Conservation (phyloP, 1,139 yeast species). For the Lodderomyces elongisporus region DNA sequence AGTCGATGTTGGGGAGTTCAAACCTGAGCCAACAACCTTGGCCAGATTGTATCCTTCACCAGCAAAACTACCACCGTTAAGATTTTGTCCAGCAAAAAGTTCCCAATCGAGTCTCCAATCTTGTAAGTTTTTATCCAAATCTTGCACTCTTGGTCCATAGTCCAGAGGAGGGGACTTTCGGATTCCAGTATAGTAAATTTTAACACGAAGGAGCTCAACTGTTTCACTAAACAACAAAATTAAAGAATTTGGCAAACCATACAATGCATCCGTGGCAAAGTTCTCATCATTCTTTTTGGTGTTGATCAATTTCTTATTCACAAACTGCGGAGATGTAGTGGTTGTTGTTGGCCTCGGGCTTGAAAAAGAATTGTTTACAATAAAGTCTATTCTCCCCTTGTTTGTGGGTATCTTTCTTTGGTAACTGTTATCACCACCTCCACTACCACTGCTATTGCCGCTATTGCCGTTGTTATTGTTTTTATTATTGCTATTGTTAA, state of each 20-base stretch:
- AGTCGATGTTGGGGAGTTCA: not conserved
- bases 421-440: too few relatives aligned
- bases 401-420: slow-evolving; percentile 9
- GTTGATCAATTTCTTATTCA: slow-evolving; percentile 40
- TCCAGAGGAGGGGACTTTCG: slow-evolving; percentile 33
- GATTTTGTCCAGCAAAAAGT: slow-evolving; percentile 20
- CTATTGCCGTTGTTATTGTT: too few relatives aligned
- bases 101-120: slow-evolving; percentile 71
- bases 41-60: not conserved
- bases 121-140: slow-evolving; percentile 47
- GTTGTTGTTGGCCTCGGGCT: not conserved
- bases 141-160: slow-evolving; percentile 40
- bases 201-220: slow-evolving; percentile 59
- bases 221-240: slow-evolving; percentile 67
- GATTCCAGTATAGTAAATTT: slow-evolving; percentile 44
- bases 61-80: slow-evolving; percentile 9
- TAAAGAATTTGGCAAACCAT: slow-evolving; percentile 80
- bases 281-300: slow-evolving; percentile 48
- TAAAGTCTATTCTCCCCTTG: slow-evolving; percentile 44
- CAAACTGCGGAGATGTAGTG: slow-evolving; percentile 37
- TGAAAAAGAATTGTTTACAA: slow-evolving; percentile 29
- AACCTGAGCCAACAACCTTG: not conserved
- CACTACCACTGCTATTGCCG: too few relatives aligned
- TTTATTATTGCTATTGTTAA: too few relatives aligned
- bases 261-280: slow-evolving; percentile 74